phyloP scores from a whole-genome alignment of 768 basidiomycete genomes.

The Boletus sp. region DNA sequence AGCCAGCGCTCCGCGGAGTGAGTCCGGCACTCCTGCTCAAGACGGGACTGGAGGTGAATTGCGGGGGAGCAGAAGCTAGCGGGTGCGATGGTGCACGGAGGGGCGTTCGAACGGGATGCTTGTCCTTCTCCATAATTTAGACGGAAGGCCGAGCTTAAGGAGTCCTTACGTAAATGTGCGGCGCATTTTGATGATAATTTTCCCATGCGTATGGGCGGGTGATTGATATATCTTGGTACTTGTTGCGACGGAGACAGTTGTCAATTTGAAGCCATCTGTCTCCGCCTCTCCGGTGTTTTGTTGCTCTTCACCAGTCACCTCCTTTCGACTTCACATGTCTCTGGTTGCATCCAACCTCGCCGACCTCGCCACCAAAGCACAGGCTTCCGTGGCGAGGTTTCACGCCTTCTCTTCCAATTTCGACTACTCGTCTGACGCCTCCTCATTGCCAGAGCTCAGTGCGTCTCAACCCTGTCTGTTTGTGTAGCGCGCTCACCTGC shows the following conservation, averaged over 20 bases:
- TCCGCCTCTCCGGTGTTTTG: conserved; percentile 2
- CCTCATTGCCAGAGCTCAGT: conserved; percentile 15
- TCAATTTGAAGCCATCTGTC: background rate
- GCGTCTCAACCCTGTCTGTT: background rate
- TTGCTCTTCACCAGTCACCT: conserved; percentile 9
- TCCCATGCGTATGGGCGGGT: conserved; percentile 23
- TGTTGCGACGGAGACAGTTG: conserved; percentile 24
- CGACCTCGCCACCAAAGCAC: conserved; percentile 29
- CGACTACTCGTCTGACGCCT: conserved; percentile 12
- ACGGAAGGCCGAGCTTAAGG: conserved; percentile 7
- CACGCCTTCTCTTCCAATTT: conserved; percentile 1
- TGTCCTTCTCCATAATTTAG: conserved; percentile 3
- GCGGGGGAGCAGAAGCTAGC: conserved; percentile 10
- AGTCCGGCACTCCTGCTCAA: background rate
- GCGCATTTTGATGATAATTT: conserved; percentile 10
- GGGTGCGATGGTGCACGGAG: background rate
- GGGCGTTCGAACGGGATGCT: background rate
- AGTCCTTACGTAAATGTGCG: conserved; percentile 17
- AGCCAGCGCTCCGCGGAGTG: conserved; percentile 23
- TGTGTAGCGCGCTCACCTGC: background rate
- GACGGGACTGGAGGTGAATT: background rate
- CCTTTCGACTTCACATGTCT: conserved; percentile 28
- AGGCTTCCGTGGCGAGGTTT: conserved; percentile 14
- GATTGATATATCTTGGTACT: conserved; percentile 28
- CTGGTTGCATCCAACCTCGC: conserved; percentile 23